These are phyloP conservation scores for Orbilia brochopaga DNA, from an alignment of 2,329 filamentous ascomycete species.

Conservation along the genomic window DNA sequence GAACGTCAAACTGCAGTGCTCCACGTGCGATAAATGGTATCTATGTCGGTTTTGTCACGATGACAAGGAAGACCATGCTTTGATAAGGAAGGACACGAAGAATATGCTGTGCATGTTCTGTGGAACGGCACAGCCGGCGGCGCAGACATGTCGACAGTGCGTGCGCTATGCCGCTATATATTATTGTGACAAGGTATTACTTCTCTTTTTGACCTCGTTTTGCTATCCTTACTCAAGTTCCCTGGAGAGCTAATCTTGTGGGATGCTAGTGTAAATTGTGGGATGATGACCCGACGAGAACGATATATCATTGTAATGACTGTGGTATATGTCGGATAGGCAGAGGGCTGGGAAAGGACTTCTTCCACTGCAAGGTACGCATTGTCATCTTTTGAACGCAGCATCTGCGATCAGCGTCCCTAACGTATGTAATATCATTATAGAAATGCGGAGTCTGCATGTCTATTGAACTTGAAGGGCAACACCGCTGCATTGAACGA, in stretches of 20 bases:
- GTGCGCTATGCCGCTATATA: conserved; percentile 81
- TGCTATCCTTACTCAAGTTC: conserved; percentile 18
- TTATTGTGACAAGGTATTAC: conserved; percentile 74
- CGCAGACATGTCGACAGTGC: conserved; percentile 78
- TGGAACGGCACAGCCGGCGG: conserved; percentile 79
- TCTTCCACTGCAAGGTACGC: conserved; percentile 92
- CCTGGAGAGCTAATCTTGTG: background rate
- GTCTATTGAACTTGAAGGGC: conserved; percentile 79
- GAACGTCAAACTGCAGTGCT: conserved; percentile 95
- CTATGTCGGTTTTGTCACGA: conserved; percentile 96
- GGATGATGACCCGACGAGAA: conserved; percentile 89
- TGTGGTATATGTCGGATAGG: conserved; percentile 95
- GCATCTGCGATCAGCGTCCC: background rate
- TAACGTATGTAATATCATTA: conserved; percentile 13
- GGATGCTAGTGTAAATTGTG: conserved; percentile 77
- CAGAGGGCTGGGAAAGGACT: conserved; percentile 91
- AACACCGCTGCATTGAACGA: conserved; percentile 91
- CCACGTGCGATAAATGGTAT: conserved; percentile 87
- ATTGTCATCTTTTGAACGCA: background rate
- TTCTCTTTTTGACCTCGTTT: conserved; percentile 3
- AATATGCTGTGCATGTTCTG: conserved; percentile 99
- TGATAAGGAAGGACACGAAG: conserved; percentile 82
- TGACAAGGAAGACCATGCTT: conserved; percentile 74
- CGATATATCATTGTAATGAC: conserved; percentile 94
- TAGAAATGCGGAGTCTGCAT: conserved; percentile 93